Base-by-base conservation (phyloP, 371 early-diverging fungal genomes). In the Encephalitozoon cuniculi region DNA sequence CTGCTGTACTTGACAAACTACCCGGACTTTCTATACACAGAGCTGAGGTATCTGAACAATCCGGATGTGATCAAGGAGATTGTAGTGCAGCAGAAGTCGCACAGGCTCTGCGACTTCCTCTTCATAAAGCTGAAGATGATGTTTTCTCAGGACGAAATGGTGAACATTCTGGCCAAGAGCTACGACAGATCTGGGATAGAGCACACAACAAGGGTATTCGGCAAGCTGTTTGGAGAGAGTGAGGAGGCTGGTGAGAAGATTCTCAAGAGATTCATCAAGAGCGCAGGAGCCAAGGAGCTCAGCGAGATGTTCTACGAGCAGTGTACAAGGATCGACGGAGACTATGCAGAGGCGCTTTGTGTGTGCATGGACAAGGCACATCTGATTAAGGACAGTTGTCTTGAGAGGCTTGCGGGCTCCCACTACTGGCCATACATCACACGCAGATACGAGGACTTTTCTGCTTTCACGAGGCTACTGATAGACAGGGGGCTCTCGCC, bases 1-100 rank as follows among this genome's bases (percentile, higher is more conserved):
- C 25, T 64, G 51, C 25, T 75, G 18, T 28, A 39, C 18, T 7
- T 66, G 23, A 2, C 26, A 41, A 67, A 43, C 43, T 64, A 40
- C 12, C 40, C 43, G 18, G 49, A 49, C 49, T 75, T 75, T 55
- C 7, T 51, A n/a, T 51, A 67, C 23, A 75, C 53, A 32, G 75
- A 75, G 41, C 25, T 75, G 26, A 54, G 28, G 49, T 75, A 75
- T 34, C 30, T 44, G 41, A 68, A 25, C 39, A 37, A 43, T 46
- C 43, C 53, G 32, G 28, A 28, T 23, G 18, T 75, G 9, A 23
- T 75, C 4, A 18, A n/a, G 11, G 37, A 68, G 15, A 54, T 75
- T 23, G 15, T 28, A 40, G 18, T 46, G 0, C 39, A 32, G 11
- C 41, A 30, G 15, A 51, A 49, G 23, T 64, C 59, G 12, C 64